These are phyloP conservation scores for Cyclospora cayetanensis DNA, from an alignment of 169 alveolate genomes.

Conservation along the genomic window DNA sequence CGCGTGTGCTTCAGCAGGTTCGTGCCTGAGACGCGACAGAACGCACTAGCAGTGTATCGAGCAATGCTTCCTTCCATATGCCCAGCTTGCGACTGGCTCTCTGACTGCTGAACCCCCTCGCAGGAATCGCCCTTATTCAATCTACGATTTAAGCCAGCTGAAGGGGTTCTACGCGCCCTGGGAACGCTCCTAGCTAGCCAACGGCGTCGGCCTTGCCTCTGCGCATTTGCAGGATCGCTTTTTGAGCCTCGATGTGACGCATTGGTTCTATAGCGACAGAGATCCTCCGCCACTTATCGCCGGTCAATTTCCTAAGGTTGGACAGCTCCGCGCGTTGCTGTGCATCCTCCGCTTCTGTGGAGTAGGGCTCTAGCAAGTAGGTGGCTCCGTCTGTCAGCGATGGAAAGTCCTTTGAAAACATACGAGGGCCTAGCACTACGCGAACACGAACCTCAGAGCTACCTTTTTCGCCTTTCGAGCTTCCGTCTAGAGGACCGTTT, in stretches of 20 bases:
- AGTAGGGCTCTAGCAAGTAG: constrained; percentile 71
- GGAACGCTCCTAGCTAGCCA: neutral
- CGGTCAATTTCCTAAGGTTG: neutral
- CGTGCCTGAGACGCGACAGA: constrained; percentile 23
- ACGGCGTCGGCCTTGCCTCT: constrained; percentile 25
- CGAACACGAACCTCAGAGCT: neutral
- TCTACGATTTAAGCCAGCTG: neutral
- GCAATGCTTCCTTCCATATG: neutral
- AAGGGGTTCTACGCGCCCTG: neutral
- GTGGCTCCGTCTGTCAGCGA: constrained; percentile 72
- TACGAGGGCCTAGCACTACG: constrained; percentile 50
- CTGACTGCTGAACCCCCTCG: neutral
- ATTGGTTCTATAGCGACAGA: constrained; percentile 76
- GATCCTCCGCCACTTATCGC: constrained; percentile 78
- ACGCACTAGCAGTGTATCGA: neutral
- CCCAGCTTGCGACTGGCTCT: neutral
- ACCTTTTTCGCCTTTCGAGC: neutral
- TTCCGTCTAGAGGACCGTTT: neutral
- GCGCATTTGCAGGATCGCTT: constrained; percentile 74
- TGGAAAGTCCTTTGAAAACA: constrained; percentile 70
- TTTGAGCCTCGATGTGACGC: constrained; percentile 77
- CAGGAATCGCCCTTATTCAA: neutral
- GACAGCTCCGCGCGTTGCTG: neutral
- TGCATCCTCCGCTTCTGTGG: neutral
- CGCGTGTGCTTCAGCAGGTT: constrained; percentile 77